Percentiles rank a stretch among this genome's conserved stretches.
phyloP scores from a whole-genome alignment of 1,284 basidiomycete genomes.

The Stygiomarasmius scandens region DNA sequence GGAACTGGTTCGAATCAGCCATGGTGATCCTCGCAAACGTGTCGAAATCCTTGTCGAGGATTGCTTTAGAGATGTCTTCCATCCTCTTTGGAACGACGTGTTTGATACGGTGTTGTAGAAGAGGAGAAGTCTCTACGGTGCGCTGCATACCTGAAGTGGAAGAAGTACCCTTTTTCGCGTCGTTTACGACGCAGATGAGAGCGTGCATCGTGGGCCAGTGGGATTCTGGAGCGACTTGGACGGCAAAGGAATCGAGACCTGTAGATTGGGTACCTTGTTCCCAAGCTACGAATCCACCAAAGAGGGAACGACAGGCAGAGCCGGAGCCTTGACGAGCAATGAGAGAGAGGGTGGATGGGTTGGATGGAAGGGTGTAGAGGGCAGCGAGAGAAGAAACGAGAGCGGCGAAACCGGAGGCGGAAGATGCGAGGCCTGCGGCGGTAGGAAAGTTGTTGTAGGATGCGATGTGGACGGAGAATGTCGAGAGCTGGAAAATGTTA shows the following conservation, averaged over 20 bases:
- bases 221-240: slow-evolving; percentile 82
- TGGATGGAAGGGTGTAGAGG: slow-evolving; percentile 79
- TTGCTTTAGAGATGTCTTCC: slow-evolving; percentile 81
- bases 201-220: slow-evolving; percentile 98
- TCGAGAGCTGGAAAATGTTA: slow-evolving; percentile 70
- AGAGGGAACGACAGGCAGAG: slow-evolving; percentile 96
- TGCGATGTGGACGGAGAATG: slow-evolving; percentile 80
- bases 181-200: slow-evolving; percentile 95
- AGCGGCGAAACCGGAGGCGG: slow-evolving; percentile 96
- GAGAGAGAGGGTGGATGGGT: slow-evolving; percentile 77
- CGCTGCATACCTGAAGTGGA: slow-evolving; percentile 97
- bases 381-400: slow-evolving; percentile 88
- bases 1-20: slow-evolving; percentile 98
- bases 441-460: slow-evolving; percentile 99
- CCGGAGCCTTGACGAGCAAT: slow-evolving; percentile 98
- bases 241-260: slow-evolving; percentile 88
- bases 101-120: slow-evolving; percentile 89
- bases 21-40: slow-evolving; percentile 91
- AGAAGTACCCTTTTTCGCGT: slow-evolving; percentile 96
- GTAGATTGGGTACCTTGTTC: slow-evolving; percentile 71
- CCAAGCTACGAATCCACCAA: slow-evolving; percentile 98
- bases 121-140: slow-evolving; percentile 89
- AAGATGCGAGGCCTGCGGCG: slow-evolving; percentile 96
- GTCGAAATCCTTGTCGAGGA: slow-evolving; percentile 83
- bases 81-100: slow-evolving; percentile 90